Conservation (phyloP, 2,329 filamentous ascomycete species). For the Pochonia chlamydosporia region DNA sequence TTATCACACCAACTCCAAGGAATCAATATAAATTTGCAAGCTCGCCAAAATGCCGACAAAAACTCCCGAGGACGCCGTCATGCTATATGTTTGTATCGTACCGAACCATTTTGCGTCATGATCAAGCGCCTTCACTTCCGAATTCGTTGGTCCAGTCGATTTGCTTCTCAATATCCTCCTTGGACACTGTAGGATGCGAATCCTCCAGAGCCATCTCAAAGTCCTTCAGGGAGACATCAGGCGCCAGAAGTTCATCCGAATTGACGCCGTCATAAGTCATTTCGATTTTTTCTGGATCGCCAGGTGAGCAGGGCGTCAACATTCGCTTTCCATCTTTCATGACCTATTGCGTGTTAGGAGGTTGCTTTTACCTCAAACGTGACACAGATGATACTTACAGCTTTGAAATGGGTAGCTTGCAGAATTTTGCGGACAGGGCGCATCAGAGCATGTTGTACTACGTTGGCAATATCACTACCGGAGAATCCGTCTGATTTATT, state of each 20-base stretch:
- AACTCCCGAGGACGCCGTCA: constrained; percentile 26
- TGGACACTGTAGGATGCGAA: constrained; percentile 83
- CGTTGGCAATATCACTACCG: constrained; percentile 91
- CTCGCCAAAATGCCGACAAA: constrained; percentile 15
- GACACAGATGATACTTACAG: constrained; percentile 46
- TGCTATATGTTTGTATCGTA: constrained; percentile 16
- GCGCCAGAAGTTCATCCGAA: constrained; percentile 78
- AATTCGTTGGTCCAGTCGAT: constrained; percentile 95
- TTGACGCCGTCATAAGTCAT: constrained; percentile 92
- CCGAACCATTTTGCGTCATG: not conserved
- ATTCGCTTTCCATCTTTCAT: constrained; percentile 60
- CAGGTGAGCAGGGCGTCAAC: constrained; percentile 88
- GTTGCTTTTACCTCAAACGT: not conserved
- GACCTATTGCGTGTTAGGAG: constrained; percentile 45
- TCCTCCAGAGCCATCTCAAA: constrained; percentile 89
- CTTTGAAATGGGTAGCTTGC: constrained; percentile 96
- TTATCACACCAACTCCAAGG: constrained; percentile 3
- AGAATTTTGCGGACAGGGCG: constrained; percentile 95
- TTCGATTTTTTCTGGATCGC: constrained; percentile 77
- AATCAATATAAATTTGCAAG: constrained; percentile 10
- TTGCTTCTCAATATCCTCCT: constrained; percentile 77
- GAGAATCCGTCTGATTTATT: constrained; percentile 89
- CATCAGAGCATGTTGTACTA: constrained; percentile 95
- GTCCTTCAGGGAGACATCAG: constrained; percentile 80
- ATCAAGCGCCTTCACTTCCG: constrained; percentile 73